Base-by-base conservation (phyloP, 2,329 filamentous ascomycete species). In the Escovopsis sp. region DNA sequence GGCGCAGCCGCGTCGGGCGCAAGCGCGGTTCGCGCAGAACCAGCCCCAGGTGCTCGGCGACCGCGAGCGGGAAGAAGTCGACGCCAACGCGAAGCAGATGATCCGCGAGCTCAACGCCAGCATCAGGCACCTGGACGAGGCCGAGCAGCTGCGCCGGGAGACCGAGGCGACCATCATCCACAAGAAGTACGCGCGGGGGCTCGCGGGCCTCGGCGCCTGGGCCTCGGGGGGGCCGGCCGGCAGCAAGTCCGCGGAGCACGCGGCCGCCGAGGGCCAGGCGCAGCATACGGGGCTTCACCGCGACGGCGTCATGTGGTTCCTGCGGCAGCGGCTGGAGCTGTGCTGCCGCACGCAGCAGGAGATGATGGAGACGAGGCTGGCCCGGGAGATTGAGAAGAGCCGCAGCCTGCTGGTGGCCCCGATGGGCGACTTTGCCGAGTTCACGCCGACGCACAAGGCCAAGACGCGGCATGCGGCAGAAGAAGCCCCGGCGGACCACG, bases 301-400 rank as follows among this genome's bases (percentile, higher is more conserved):
- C 41, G 88, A 94, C 54, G 81, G 81, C 48, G 77, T 98, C 38
- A 65, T 96, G 10, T 89, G 83, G 80, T 88, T 82, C 52, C 59
- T 98, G 53, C 72, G 84, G 48, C 73, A 81, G 56, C 73, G 77
- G 53, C 63, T 96, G 48, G 83, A 91, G 62, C 71, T 77, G 49
- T 87, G 82, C 44, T 82, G 83, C 36, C 72, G 77, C 53, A 77
- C 82, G 48, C 89, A 96, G 66, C 79, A 85, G 53, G 75, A 73
- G 40, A 95, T 96, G 86, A 94, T 96, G 72, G 88, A 94, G 65
- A 83, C 85, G 55, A 68, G 91, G 52, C 68, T 96, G 51, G 78
- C 79, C 55, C 70, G 91, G 43, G 85, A 93, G 59, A 72, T 89
- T 60, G 88, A 96, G 65, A 91, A 84, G 73, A 88, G 80, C 55